These are phyloP conservation scores for Spathaspora sp. DNA, from an alignment of 1,139 yeast species.

Conservation along the genomic window DNA sequence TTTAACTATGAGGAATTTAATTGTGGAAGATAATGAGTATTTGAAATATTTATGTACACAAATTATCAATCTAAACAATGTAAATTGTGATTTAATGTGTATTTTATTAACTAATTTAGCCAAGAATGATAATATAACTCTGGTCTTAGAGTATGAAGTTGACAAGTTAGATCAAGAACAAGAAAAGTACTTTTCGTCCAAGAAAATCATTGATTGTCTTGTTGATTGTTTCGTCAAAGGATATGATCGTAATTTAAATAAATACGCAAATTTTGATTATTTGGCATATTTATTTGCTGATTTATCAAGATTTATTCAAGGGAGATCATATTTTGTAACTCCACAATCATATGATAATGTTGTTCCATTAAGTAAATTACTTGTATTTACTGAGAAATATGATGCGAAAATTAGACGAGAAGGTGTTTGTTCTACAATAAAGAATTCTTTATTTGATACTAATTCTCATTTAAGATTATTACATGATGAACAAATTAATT, in stretches of 20 bases:
- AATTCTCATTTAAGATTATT: constrained; percentile 62
- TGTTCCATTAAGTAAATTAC: constrained; percentile 74
- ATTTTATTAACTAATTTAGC: constrained; percentile 84
- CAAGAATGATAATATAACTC: constrained; percentile 64
- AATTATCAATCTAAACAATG: constrained; percentile 56
- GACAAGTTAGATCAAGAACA: constrained; percentile 34
- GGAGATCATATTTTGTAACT: constrained; percentile 74
- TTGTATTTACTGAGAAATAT: constrained; percentile 81
- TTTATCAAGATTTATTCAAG: constrained; percentile 67
- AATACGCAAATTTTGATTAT: constrained; percentile 75
- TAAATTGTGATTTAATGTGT: constrained; percentile 79
- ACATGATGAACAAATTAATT: constrained; percentile 61
- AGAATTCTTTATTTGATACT: constrained; percentile 83
- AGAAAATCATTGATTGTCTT: constrained; percentile 70
- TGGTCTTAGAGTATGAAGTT: constrained; percentile 50
- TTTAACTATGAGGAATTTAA: constrained; percentile 55
- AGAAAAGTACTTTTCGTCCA: constrained; percentile 50
- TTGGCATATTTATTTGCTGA: constrained; percentile 89
- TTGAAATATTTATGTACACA: constrained; percentile 53
- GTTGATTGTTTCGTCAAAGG: constrained; percentile 93
- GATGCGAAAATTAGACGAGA: constrained; percentile 80
- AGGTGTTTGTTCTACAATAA: constrained; percentile 91
- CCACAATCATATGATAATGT: constrained; percentile 73
- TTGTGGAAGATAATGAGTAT: constrained; percentile 65
- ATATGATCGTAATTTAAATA: constrained; percentile 66